These are phyloP conservation scores for Sedum album DNA, from an alignment of 164 flowering plant species.

Conservation along the genomic window DNA sequence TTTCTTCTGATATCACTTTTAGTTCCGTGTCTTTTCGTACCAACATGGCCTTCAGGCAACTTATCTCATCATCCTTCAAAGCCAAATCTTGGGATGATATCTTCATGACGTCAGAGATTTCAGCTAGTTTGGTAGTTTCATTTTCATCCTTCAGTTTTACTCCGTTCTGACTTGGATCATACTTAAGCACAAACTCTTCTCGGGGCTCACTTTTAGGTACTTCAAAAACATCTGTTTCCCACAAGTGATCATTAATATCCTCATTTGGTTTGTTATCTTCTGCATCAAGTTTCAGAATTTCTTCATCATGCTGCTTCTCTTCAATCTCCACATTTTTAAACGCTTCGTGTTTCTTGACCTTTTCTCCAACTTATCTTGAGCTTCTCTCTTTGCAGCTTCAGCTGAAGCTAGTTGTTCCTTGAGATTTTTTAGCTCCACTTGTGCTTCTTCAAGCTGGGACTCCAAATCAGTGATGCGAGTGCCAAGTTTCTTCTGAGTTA, in stretches of 20 bases:
- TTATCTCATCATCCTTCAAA: constrained; percentile 38
- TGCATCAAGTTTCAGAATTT: background rate
- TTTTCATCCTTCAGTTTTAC: constrained; percentile 13
- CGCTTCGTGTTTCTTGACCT: constrained; percentile 20
- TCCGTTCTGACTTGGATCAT: constrained; percentile 20
- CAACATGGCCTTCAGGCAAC: constrained; percentile 32
- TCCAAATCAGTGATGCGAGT: constrained; percentile 69
- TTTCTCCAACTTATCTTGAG: constrained; percentile 49
- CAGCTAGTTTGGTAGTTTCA: constrained; percentile 17
- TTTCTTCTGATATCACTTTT: constrained; percentile 28
- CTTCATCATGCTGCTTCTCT: constrained; percentile 15
- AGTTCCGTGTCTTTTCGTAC: constrained; percentile 43
- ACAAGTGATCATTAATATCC: background rate
- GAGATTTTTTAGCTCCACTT: constrained; percentile 60
- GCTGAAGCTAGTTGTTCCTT: constrained; percentile 64
- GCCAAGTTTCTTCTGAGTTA: constrained; percentile 67
- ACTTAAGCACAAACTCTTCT: background rate
- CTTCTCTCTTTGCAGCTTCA: constrained; percentile 69
- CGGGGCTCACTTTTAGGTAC: background rate
- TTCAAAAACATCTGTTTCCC: constrained; percentile 2
- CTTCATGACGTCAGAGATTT: constrained; percentile 20
- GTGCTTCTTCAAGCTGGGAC: constrained; percentile 74
- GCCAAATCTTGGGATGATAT: constrained; percentile 20
- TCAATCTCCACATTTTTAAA: constrained; percentile 11
- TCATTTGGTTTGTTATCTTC: background rate